Base-by-base conservation (phyloP, 495 filamentous ascomycete species). In the Geoglossum glabrum region DNA sequence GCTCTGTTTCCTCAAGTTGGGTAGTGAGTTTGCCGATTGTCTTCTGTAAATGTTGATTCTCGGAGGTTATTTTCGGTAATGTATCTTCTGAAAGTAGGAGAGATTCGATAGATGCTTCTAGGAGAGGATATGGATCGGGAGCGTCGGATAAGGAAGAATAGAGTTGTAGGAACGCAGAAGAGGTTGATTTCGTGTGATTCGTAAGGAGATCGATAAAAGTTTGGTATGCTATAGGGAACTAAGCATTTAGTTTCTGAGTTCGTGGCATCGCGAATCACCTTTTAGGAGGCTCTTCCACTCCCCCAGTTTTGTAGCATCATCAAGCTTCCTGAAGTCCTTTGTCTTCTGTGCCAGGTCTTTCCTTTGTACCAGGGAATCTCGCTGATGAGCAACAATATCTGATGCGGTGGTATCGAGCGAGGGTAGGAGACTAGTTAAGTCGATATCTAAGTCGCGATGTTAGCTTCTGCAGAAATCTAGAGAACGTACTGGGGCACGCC, bases 281-380 rank as follows among this genome's bases (percentile, higher is more conserved):
- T 95, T 97, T 26, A 99, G 71, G 43, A 99, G 72, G 33, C 80
- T 76, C 72, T 97, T 97, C 70, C 87, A 82, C 65, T 99, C 93
- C 0, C 72, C 72, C 21, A 96, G 74, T 69, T 96, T 97, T 38
- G 78, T 80, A 11, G 86, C 76, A 73, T 99, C 93, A 57, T 97
- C 92, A 2, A 95, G 77, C 68, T 96, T 99, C 61, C 88, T 74
- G 63, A 95, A 99, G 67, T 97, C 92, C 66, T 97, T 99, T 2
- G 92, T 99, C 73, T 95, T 97, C 69, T 95, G 90, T 17, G 92
- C 92, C 19, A 99, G 76, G 56, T 99, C 92, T 65, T 99, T 99
- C 50, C 92, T 79, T 66, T 96, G 90, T 15, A 95, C 81, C 10
- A 95, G 81, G 21, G 89, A 82, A 69, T 96, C 93, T 61, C 88